phyloP scores from a whole-genome alignment of 495 filamentous ascomycete species.

The Neohortaea acidophila region DNA sequence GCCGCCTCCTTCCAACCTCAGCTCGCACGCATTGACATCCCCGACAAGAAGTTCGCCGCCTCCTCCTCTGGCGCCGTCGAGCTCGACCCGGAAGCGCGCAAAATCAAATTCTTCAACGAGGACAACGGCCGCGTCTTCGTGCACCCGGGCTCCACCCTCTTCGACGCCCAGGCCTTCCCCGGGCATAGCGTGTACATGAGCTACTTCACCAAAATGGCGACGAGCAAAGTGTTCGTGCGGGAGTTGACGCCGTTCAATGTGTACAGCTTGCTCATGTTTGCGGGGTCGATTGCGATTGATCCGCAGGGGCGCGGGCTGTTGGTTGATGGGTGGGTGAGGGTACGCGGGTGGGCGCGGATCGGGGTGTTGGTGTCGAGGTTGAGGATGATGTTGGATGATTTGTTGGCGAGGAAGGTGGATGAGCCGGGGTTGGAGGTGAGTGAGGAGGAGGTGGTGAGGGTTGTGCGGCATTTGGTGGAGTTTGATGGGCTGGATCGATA shows the following conservation, averaged over 20 bases:
- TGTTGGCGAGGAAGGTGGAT: constrained; percentile 64
- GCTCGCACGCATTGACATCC: constrained; percentile 76
- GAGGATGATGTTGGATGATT: constrained; percentile 69
- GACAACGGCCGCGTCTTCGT: constrained; percentile 82
- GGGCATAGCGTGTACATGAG: constrained; percentile 54
- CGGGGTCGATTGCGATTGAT: constrained; percentile 68
- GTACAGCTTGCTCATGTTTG: constrained; percentile 82
- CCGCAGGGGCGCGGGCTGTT: constrained; percentile 75
- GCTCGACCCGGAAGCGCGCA: constrained; percentile 78
- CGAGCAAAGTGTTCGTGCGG: constrained; percentile 73
- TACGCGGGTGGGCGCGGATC: constrained; percentile 88
- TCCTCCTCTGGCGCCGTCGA: constrained; percentile 76
- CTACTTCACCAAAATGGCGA: constrained; percentile 83
- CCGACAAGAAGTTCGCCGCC: constrained; percentile 84
- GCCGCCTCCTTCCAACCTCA: constrained; percentile 85
- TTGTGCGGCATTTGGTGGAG: constrained; percentile 67
- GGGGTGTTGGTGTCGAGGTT: constrained; percentile 76
- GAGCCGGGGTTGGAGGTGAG: constrained; percentile 46
- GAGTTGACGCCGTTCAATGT: constrained; percentile 90
- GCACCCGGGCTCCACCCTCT: constrained; percentile 74
- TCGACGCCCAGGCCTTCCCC: constrained; percentile 60
- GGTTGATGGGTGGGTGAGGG: constrained; percentile 81
- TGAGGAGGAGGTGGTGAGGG: constrained; percentile 53
- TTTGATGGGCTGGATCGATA: constrained; percentile 61
- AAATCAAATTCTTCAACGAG: constrained; percentile 81